Conservation (phyloP, 257 asterid species). For the Cynanchum wilfordii region DNA sequence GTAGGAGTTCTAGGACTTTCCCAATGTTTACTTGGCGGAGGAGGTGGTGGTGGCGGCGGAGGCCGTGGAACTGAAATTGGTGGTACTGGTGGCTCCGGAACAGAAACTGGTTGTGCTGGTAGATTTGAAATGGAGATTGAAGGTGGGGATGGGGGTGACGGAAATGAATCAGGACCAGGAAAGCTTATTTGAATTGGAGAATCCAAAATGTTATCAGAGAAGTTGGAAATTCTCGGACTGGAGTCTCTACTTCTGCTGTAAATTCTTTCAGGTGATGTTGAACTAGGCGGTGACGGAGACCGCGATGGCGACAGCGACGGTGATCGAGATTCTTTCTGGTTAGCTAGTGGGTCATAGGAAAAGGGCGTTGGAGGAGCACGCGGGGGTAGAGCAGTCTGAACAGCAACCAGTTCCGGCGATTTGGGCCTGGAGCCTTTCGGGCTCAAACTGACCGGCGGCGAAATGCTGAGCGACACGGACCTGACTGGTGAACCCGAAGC, state of each 20-base stretch:
- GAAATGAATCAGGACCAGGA: constrained; percentile 14
- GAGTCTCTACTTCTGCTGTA: constrained; percentile 58
- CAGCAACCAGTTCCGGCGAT: constrained; percentile 78
- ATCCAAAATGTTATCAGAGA: constrained; percentile 20
- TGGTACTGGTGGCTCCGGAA: constrained; percentile 23
- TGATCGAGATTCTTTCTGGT: constrained; percentile 27
- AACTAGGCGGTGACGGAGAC: constrained; percentile 54
- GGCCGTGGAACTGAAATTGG: constrained; percentile 34
- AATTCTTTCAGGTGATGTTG: constrained; percentile 56
- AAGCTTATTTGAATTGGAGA: constrained; percentile 19
- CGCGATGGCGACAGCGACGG: constrained; percentile 10
- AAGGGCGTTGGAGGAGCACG: constrained; percentile 24
- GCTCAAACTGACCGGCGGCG: constrained; percentile 67
- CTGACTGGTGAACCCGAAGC: constrained; percentile 70
- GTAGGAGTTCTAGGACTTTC: constrained; percentile 63
- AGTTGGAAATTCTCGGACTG: constrained; percentile 38
- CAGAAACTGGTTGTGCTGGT: constrained; percentile 13
- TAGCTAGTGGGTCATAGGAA: constrained; percentile 10
- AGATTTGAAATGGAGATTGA: constrained; percentile 25
- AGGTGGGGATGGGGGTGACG: constrained; percentile 22
- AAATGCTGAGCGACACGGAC: constrained; percentile 70
- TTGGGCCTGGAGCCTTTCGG: constrained; percentile 60
- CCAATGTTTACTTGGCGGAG: constrained; percentile 47
- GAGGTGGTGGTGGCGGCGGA: constrained; percentile 56
- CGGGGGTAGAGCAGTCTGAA: constrained; percentile 41